phyloP scores from a whole-genome alignment of 2,329 filamentous ascomycete genomes.

The Hymenoscyphus repandus region DNA sequence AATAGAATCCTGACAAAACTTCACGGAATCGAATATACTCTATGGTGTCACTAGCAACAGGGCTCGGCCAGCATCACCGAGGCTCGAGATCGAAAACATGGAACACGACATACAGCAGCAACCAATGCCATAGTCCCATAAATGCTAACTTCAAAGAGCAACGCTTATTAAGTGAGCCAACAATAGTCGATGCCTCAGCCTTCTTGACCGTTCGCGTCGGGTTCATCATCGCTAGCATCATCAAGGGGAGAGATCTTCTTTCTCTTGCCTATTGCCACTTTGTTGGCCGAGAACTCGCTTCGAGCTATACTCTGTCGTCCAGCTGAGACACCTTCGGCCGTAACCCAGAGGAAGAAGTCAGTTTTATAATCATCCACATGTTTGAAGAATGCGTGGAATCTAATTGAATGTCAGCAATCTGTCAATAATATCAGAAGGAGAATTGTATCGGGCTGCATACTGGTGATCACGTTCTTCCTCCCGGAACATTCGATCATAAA shows the following conservation, averaged over 20 bases:
- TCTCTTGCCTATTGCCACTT: no score
- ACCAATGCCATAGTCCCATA: no score
- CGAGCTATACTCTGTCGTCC: slow-evolving; percentile 46
- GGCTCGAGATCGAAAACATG: no score
- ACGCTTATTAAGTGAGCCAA: no score
- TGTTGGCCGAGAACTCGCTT: slow-evolving; percentile 41
- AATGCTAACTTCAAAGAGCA: no score
- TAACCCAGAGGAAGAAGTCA: slow-evolving; percentile 70
- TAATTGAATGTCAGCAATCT: slow-evolving; percentile 31
- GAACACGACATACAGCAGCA: no score
- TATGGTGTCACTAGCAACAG: no score
- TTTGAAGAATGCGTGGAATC: slow-evolving; percentile 73
- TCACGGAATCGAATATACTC: no score
- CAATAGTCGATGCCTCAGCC: slow-evolving; percentile 8
- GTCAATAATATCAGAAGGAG: background rate
- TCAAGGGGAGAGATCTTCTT: slow-evolving; percentile 27
- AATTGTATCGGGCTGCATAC: slow-evolving; percentile 46
- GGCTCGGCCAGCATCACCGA: no score
- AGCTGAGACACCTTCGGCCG: slow-evolving; percentile 60
- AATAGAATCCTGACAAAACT: no score
- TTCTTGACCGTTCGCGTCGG: slow-evolving; percentile 32
- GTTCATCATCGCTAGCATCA: slow-evolving; percentile 40
- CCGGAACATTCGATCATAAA: slow-evolving; percentile 86
- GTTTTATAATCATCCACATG: slow-evolving; percentile 71
- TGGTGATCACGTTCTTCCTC: slow-evolving; percentile 83